phyloP scores from a whole-genome alignment of 129 eudicot genomes.

The Flaveria ramosissima region DNA sequence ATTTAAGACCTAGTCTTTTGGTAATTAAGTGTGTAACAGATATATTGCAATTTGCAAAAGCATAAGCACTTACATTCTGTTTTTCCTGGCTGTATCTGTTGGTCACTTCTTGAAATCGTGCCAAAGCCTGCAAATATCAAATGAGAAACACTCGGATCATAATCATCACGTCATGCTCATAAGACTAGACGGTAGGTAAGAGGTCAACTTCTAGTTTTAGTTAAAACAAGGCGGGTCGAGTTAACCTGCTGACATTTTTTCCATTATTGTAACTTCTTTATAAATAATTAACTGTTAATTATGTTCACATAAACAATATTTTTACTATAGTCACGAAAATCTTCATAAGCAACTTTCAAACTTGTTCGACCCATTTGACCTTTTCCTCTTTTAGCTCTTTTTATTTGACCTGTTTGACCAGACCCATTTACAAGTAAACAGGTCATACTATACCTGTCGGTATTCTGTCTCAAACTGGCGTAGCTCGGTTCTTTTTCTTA shows the following conservation, averaged over 20 bases:
- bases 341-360: neutral
- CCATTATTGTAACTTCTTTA: neutral
- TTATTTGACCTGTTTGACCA: slow-evolving; percentile 11
- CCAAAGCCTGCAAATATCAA: slow-evolving; percentile 68
- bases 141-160: slow-evolving; percentile 11
- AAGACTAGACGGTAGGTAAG: neutral
- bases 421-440: neutral
- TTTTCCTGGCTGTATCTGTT: slow-evolving; percentile 93
- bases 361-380: slow-evolving; percentile 5
- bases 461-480: slow-evolving; percentile 95
- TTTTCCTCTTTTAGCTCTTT: neutral
- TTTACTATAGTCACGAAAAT: neutral
- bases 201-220: neutral
- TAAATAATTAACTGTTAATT: neutral
- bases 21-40: neutral
- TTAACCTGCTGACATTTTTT: neutral
- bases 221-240: neutral
- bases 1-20: neutral
- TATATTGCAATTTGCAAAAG: neutral
- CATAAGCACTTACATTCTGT: slow-evolving; percentile 62
- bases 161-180: neutral
- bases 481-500: slow-evolving; percentile 90
- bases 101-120: slow-evolving; percentile 92
- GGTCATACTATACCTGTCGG: slow-evolving; percentile 56
- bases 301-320: neutral